These are phyloP conservation scores for Macaranga tanarius DNA, from an alignment of 441 rosid species.

Conservation along the genomic window DNA sequence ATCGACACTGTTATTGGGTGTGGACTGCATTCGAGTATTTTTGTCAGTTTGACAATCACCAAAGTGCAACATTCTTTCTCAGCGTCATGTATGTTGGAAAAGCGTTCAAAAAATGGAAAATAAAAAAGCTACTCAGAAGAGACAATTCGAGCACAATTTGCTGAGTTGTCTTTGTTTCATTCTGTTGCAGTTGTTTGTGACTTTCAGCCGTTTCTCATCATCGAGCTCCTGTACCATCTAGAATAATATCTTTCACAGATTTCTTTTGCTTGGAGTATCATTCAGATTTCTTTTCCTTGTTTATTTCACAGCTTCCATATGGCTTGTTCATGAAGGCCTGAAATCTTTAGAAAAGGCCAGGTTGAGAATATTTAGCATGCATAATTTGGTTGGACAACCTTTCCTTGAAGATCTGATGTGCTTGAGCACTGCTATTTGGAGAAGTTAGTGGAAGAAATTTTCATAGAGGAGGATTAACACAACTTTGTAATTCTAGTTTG, in stretches of 20 bases:
- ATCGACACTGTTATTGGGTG: slow-evolving; percentile 17
- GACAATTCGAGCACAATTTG: slow-evolving; percentile 29
- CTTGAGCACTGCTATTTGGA: background rate
- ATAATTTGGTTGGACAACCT: background rate
- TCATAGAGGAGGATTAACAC: background rate
- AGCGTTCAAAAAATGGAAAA: background rate
- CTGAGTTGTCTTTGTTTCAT: slow-evolving; percentile 17
- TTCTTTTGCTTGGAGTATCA: background rate
- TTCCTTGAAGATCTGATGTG: background rate
- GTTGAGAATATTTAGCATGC: background rate
- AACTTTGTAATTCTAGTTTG: slow-evolving; percentile 5
- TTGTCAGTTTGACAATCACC: slow-evolving; percentile 23
- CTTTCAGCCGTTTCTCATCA: slow-evolving; percentile 13
- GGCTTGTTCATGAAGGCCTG: slow-evolving; percentile 1
- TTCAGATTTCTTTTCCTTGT: slow-evolving; percentile 5
- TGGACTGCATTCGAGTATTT: slow-evolving; percentile 28
- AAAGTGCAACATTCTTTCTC: slow-evolving; percentile 24
- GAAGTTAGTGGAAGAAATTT: background rate
- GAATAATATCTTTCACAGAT: slow-evolving; percentile 2
- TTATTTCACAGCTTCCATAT: slow-evolving; percentile 2
- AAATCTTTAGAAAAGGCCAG: background rate
- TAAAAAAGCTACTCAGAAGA: slow-evolving; percentile 13
- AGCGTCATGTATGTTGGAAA: slow-evolving; percentile 22
- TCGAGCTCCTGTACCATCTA: slow-evolving; percentile 14
- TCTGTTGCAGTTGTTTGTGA: slow-evolving; percentile 20